Evolutionary conservation across 2,329 filamentous ascomycete genomes (phyloP), one percentile per base, ranked within the genome.

Genomic region (Alternaria burnsii): DNA sequence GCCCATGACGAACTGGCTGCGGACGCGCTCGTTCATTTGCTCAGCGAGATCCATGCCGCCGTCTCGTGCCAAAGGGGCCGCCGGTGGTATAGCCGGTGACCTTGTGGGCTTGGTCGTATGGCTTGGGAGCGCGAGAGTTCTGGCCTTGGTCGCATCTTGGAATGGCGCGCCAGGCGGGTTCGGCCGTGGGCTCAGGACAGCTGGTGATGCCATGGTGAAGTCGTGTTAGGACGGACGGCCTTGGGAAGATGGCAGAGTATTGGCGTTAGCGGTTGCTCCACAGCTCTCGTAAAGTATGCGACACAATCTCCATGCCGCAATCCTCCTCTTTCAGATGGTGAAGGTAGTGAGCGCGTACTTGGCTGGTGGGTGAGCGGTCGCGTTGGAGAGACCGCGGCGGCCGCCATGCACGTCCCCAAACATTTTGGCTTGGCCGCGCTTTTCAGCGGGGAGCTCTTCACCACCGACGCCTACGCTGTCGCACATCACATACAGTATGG

Each of bases 1-100:
- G 74, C 92, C 92, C 83, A 96, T 97, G 67, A 95, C 87, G 78
- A 97, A 99, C 83, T 95, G 97, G 68, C 87, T 86, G 79, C 93
- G 93, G 73, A 82, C 78, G 36, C 80, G 72, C 9, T 80, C 76
- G 66, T 85, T 84, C 66, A 84, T 80, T 60, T 82, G 79, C 65
- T 83, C 82, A 11, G 82, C 81, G 5, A 84, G 71, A 61, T 85
- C 77, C 40, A 70, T 64, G 18, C 62, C 68, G 16, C 67, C 71
- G 44, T 72, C 70, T 46, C 34, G 42, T 42, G 58, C 64, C 3
- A 70, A 58, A 24, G 61, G 51, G 47, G 56, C 66, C 41, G 65
- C 54, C 34, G 61, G 58, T 9, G 65, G 36, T 6, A 67, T 55
- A 4, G 63, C 66, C 3, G 67, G 55, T 20, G 63, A 61, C 46